Evolutionary conservation across 768 basidiomycete genomes (phyloP), one percentile per base, ranked within the genome.

Genomic region (Agaricus subrufescens): DNA sequence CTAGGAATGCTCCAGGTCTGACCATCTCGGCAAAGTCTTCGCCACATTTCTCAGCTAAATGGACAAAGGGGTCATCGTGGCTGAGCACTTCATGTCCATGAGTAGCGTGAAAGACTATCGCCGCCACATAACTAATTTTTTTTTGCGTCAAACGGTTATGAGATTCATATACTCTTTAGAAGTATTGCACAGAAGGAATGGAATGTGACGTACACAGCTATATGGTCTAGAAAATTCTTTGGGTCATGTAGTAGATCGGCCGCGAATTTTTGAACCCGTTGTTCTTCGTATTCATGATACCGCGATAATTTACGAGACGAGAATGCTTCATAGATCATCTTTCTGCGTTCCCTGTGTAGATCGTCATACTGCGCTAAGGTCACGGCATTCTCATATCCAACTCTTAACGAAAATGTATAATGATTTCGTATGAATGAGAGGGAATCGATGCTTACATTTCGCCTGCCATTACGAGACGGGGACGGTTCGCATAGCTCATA

Each of bases 401-500:
- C 53, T 1, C 58, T 55, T 26, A 8, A 9, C 4, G 4, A 19
- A 38, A 44, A 15, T 39, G 45, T 19, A n/a, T 30, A 25, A 12
- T 14, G 12, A 9, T 26, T 10, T 25, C 9, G 37, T 40, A 10
- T 14, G 19, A n/a, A 12, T 23, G 11, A 3, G 30, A 25, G 11
- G 11, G 34, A 8, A 34, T 3, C 34, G 15, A 10, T 27, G n/a
- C 39, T 42, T 40, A 56, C 54, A 73, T 67, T 51, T 71, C 70
- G 5, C 65, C 62, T 6, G 67, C 70, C 47, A 71, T 62, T 23
- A 70, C 66, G n/a, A 58, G 65, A 3, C 68, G 60, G 0, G 71
- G 70, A 8, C 71, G 64, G 31, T 67, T 65, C 0, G 71, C 70
- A 50, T 70, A 71, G 19, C 68, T 67, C 7, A 62, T 58, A 2